phyloP scores from a whole-genome alignment of 2,329 filamentous ascomycete genomes.

The Diaporthe sp. region DNA sequence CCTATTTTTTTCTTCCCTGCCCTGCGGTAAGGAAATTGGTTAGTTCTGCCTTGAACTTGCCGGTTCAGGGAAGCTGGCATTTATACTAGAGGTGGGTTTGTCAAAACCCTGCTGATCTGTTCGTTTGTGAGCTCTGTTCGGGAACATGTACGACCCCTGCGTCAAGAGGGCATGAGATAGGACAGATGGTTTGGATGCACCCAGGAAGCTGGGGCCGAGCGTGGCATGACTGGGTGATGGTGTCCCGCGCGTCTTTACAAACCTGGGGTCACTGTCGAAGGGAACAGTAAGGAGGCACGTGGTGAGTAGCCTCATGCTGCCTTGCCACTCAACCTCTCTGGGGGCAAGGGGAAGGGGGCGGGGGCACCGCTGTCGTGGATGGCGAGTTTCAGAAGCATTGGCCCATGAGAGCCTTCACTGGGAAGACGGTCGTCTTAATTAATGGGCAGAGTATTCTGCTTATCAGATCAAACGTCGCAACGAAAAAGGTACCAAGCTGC shows the following conservation, averaged over 20 bases:
- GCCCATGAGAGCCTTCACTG: background rate
- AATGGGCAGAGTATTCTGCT: background rate
- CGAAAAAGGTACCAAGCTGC: background rate
- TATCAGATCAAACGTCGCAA: conserved; percentile 24
- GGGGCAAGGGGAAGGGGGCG: too few species aligned
- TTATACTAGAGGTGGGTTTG: background rate
- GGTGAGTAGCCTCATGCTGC: background rate
- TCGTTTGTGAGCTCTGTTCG: background rate
- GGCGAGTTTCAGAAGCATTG: background rate
- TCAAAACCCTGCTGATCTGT: background rate
- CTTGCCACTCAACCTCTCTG: background rate
- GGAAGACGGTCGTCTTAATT: too few species aligned
- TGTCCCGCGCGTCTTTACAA: background rate
- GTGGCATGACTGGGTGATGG: background rate
- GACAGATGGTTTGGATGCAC: background rate
- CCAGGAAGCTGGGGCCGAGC: background rate
- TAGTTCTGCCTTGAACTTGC: background rate
- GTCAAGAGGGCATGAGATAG: background rate
- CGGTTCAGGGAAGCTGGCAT: background rate
- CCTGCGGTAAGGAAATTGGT: background rate
- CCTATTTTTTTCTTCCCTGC: background rate
- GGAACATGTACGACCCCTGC: background rate
- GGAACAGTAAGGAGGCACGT: background rate
- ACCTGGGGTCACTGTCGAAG: background rate
- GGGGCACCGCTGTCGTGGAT: background rate